phyloP scores from a whole-genome alignment of 1,284 basidiomycete genomes.

The Boletus semigastroideus region DNA sequence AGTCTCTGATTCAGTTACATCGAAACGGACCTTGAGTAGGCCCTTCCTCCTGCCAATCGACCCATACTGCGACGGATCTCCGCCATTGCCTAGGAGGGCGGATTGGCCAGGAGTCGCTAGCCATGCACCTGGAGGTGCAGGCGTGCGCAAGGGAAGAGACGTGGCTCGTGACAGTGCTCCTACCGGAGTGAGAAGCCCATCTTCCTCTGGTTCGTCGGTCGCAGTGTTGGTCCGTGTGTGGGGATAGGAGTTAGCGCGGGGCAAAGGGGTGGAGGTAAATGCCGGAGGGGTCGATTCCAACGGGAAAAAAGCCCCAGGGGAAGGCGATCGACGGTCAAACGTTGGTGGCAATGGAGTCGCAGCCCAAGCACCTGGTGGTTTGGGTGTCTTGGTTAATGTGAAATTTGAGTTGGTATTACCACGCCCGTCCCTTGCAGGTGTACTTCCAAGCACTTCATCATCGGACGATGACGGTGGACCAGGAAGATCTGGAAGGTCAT shows the following conservation, averaged over 20 bases:
- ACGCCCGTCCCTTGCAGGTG: constrained; percentile 28
- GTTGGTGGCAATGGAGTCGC: constrained; percentile 49
- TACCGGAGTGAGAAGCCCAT: constrained; percentile 43
- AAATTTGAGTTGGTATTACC: constrained; percentile 26
- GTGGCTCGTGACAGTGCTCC: constrained; percentile 44
- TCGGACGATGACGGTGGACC: constrained; percentile 55
- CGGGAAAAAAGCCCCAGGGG: constrained; percentile 27
- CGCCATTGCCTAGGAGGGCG: constrained; percentile 11
- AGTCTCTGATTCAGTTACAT: constrained; percentile 44
- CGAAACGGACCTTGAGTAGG: constrained; percentile 65
- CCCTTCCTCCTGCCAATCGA: constrained; percentile 38
- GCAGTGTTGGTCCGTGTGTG: constrained; percentile 14
- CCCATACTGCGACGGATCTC: constrained; percentile 33
- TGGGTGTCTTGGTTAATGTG: constrained; percentile 57
- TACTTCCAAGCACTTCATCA: constrained; percentile 32
- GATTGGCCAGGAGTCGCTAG: constrained; percentile 54
- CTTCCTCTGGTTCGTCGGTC: constrained; percentile 21
- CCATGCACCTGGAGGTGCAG: constrained; percentile 73
- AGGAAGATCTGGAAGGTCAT: constrained; percentile 57
- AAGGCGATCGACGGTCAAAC: constrained; percentile 13
- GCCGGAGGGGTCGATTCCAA: constrained; percentile 36
- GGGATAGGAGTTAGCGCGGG: constrained; percentile 30
- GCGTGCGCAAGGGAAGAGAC: constrained; percentile 53
- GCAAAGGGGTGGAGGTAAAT: constrained; percentile 26
- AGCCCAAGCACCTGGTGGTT: constrained; percentile 69